Evolutionary conservation across 1,284 basidiomycete genomes (phyloP), one percentile per base, ranked within the genome.

Genomic region (Boletus mariae): DNA sequence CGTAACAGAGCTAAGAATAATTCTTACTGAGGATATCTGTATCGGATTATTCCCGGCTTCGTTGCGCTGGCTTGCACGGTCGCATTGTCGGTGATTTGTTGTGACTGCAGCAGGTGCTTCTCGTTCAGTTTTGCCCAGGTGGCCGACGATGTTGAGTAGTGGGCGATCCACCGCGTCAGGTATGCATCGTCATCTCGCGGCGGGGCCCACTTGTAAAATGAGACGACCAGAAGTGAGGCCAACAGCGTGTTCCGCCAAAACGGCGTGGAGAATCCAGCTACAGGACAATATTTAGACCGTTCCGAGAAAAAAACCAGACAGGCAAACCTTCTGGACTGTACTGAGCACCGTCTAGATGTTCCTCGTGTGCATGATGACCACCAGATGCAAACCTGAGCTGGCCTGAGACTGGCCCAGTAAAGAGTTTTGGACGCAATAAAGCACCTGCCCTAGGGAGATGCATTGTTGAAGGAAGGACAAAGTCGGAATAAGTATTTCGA

Each of bases 11-110:
- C 31, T 2, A 35, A 49, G 45, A 32, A 29, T 12, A 46, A 37
- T 41, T 79, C 86, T 72, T 61, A 90, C 88, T 86, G 82, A 53
- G 85, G 83, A 65, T 80, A 85, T 59, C 83, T 77, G 65, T 79
- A 82, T 42, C 85, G 78, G 64, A 83, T 80, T 25, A 85, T 74
- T 4, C 65, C 67, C 1, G 85, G 79, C 45, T 68, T 72, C 62
- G 76, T 73, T 25, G 85, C 84, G 57, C 74, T 74, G 44, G 71
- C 71, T 25, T 83, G 66, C 38, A 84, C 61, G 34, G 79, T 60
- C 42, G 61, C 72, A 5, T 75, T 69, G 45, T 80, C 74, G 28
- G 80, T 75, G 29, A 65, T 66, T 41, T 77, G 69, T 40, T 77
- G 72, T 32, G 77, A 73, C 57, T 79, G 69, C 13, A 75, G 67